Base-by-base conservation (phyloP, 441 rosid genomes). In the Croton setiger region DNA sequence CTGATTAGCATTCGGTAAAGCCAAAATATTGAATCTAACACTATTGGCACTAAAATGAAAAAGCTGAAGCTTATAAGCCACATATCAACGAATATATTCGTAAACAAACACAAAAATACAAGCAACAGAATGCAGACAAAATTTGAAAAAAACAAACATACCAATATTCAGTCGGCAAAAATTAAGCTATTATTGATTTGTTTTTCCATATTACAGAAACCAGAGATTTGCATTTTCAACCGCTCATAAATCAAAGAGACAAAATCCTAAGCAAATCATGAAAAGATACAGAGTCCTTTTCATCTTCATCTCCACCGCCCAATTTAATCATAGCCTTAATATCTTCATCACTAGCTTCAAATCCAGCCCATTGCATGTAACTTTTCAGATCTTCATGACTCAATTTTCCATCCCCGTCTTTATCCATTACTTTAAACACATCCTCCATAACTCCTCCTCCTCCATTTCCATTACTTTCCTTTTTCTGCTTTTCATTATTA, bases 391-490 rank as follows among this genome's bases (percentile, higher is more conserved):
- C 98, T 0, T 66, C 78, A 43, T 72, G 73, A 71, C 88, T 91
- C 71, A 93, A 76, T 49, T 74, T 83, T 33, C 97, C 98, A 64
- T 93, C 94, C 2, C 94, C 95, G 53, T 91, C 94, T 63, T 75
- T 89, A 65, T 93, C 96, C 94, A 93, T 93, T 1, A 85, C 86
- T 75, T 58, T 82, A 51, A 91, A 93, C 75, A 85, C 85, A 37
- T 91, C 98, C 75, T 81, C 85, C 96, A 92, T 82, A 12, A 88
- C 74, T 4, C 84, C 92, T 21, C 10, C 27, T 5, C 64, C 4
- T 39, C 43, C 43, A 6, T 9, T 64, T 7, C 4, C 45, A 27
- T 2, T 2, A 27, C 31, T 27, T 2, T 27, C 31, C 31, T 27
- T 27, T 54, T 52, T 56, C 53, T 43, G 59, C 55, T 64, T 63